A percentile compares a stretch with the other conserved stretches of the same genome.
Evolutionary conservation across 2,329 filamentous ascomycete species (phyloP).

Genomic region (Fonsecaea nubica): DNA sequence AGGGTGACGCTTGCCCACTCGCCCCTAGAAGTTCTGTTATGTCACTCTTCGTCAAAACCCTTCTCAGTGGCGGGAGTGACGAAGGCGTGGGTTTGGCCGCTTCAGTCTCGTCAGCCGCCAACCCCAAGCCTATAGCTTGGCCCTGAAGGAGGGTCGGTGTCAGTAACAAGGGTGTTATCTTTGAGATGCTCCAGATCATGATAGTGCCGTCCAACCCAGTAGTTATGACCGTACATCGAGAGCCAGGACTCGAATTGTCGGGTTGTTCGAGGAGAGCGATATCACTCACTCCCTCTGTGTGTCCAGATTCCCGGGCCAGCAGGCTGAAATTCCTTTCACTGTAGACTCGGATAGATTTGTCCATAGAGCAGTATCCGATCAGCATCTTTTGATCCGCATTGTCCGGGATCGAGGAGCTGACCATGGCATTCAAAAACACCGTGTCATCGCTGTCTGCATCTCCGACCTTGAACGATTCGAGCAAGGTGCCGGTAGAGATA

Average conservation of each 20-base stretch:
- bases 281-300: constrained; percentile 91
- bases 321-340: constrained; percentile 77
- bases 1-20: constrained; percentile 52
- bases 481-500: constrained; percentile 70
- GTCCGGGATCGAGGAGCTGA: constrained; percentile 59
- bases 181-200: constrained; percentile 72
- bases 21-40: constrained; percentile 75
- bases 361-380: constrained; percentile 87
- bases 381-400: constrained; percentile 62
- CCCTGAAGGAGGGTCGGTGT: constrained; percentile 42
- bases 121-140: constrained; percentile 40
- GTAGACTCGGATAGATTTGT: constrained; percentile 93
- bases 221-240: constrained; percentile 64
- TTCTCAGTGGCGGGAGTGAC: constrained; percentile 75
- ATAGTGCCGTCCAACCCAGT: constrained; percentile 81
- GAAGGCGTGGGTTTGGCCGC: constrained; percentile 58
- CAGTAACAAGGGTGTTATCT: constrained; percentile 45
- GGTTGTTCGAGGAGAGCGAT: constrained; percentile 70
- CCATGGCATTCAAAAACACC: constrained; percentile 80
- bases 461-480: constrained; percentile 78
- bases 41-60: constrained; percentile 85
- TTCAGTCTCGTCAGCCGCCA: constrained; percentile 45
- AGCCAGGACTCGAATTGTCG: constrained; percentile 58
- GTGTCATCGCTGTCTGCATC: constrained; percentile 82
- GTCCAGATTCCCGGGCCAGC: constrained; percentile 88